phyloP scores from a whole-genome alignment of 192 early-diverging fungal species.

The Podila verticillata region DNA sequence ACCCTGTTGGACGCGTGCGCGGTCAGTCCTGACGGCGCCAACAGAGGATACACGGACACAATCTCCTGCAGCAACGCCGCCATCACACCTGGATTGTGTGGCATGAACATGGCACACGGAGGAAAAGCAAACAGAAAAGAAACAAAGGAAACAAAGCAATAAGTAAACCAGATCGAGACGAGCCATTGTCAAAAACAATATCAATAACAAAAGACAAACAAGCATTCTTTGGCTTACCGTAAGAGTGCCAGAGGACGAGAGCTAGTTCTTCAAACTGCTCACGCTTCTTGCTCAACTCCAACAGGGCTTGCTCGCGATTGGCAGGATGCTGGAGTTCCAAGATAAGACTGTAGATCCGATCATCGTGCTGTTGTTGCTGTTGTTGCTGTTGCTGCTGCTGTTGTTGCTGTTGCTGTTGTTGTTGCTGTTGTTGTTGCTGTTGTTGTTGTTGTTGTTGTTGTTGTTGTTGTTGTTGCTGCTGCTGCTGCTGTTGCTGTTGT shows the following conservation, averaged over 20 bases:
- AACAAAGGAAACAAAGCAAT: neutral
- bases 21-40: slow-evolving; percentile 84
- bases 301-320: slow-evolving; percentile 88
- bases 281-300: slow-evolving; percentile 93
- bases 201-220: neutral
- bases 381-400: slow-evolving; percentile 48
- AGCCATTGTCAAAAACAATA: neutral
- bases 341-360: slow-evolving; percentile 90
- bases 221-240: slow-evolving; percentile 62
- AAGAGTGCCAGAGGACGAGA: slow-evolving; percentile 97
- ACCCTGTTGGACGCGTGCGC: slow-evolving; percentile 90
- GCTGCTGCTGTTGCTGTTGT: slow-evolving; percentile 28
- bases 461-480: slow-evolving; percentile 17
- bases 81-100: slow-evolving; percentile 79
- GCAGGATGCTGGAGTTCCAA: slow-evolving; percentile 82
- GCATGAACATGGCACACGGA: neutral
- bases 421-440: slow-evolving; percentile 18
- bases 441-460: slow-evolving; percentile 35
- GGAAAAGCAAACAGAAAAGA: neutral
- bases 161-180: neutral
- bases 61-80: slow-evolving; percentile 94
- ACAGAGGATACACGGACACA: slow-evolving; percentile 87
- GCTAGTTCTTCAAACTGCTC: slow-evolving; percentile 97
- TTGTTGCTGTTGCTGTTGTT: slow-evolving; percentile 24
- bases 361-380: slow-evolving; percentile 72